Evolutionary conservation across 2,329 filamentous ascomycete genomes (phyloP).

Genomic region (Elsinoe fawcettii): DNA sequence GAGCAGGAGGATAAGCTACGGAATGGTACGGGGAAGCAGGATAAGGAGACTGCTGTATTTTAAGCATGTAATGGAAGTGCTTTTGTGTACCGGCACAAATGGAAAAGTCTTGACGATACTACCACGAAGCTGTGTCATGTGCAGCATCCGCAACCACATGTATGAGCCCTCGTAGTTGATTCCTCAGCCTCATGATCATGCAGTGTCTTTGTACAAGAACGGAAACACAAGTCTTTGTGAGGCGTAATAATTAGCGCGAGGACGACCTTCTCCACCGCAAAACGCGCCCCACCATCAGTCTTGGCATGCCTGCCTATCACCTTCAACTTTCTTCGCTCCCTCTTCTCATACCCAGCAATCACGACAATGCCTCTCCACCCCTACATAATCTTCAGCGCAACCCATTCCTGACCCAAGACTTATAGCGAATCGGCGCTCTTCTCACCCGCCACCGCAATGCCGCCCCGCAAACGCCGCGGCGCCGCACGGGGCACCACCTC

Average conservation of each 20-base stretch:
- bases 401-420: too few species aligned
- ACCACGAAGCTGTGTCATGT: background rate
- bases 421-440: too few species aligned
- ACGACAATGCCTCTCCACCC: background rate
- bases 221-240: too few species aligned
- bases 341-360: background rate
- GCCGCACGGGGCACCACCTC: background rate
- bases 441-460: background rate
- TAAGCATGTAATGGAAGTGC: background rate
- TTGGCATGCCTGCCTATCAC: background rate
- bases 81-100: background rate
- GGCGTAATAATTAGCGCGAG: too few species aligned
- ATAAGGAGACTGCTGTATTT: conserved; percentile 8
- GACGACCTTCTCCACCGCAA: background rate
- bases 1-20: conserved; percentile 56
- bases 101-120: background rate
- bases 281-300: background rate
- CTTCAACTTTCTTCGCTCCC: background rate
- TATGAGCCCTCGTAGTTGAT: too few species aligned
- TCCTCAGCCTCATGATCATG: too few species aligned
- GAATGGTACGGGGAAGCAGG: conserved; percentile 41
- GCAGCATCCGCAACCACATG: too few species aligned
- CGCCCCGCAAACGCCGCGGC: background rate
- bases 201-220: too few species aligned
- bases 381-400: background rate